Percentiles rank a stretch among this genome's conserved stretches.
These are phyloP conservation scores for Eucalyptus camaldulensis DNA, from an alignment of 345 rosid species.

Conservation along the genomic window DNA sequence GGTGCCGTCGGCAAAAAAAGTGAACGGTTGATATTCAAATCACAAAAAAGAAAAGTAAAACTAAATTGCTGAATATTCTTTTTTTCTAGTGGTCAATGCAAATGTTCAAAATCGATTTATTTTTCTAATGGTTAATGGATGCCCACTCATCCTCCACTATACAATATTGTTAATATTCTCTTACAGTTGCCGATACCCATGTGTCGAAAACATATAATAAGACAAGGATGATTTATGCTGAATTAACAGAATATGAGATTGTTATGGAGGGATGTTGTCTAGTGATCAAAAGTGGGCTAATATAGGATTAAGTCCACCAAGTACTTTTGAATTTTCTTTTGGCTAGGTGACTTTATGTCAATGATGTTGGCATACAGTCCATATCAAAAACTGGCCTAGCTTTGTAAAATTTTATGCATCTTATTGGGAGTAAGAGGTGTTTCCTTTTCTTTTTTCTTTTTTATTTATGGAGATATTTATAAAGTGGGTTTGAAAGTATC, in stretches of 20 bases:
- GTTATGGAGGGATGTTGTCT: background rate
- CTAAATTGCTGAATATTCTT: background rate
- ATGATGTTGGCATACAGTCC: background rate
- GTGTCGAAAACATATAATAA: background rate
- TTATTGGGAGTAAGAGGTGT: background rate
- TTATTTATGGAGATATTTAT: background rate
- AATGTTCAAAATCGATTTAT: background rate
- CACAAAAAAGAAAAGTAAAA: background rate
- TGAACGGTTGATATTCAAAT: background rate
- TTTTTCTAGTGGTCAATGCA: background rate
- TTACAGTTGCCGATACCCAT: background rate
- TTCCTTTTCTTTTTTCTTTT: rapidly evolving
- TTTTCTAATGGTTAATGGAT: background rate
- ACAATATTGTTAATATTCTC: background rate
- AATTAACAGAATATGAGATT: background rate
- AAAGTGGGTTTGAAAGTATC: background rate
- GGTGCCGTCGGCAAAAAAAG: background rate
- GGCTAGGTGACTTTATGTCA: background rate
- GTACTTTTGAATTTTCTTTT: background rate
- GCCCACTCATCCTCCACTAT: background rate
- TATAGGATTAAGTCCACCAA: background rate
- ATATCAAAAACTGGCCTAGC: background rate
- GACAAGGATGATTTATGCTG: background rate
- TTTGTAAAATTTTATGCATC: background rate
- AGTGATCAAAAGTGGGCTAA: background rate